Percentiles rank a stretch among this genome's conserved stretches.
phyloP scores from a whole-genome alignment of 495 filamentous ascomycete species.

The Hypoxylon rickii region DNA sequence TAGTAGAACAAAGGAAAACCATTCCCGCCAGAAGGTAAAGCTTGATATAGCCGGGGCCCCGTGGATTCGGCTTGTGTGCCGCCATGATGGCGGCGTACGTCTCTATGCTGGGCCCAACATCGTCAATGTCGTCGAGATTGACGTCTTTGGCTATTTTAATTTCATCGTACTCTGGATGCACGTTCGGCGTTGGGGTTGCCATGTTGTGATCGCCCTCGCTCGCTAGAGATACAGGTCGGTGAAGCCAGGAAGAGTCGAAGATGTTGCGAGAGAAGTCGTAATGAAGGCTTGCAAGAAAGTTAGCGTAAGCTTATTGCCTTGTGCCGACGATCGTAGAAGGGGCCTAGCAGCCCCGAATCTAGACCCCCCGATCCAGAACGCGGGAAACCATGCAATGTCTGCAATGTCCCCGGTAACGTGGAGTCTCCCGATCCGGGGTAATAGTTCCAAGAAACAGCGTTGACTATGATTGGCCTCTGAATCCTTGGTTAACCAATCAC shows the following conservation, averaged over 20 bases:
- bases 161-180: no score
- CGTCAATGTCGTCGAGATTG: constrained; percentile 14
- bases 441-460: no score
- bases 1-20: constrained; percentile 38
- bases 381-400: constrained; percentile 23
- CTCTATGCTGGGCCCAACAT: constrained; percentile 26
- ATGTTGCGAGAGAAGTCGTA: background rate
- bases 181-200: no score
- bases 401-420: constrained; percentile 6
- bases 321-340: constrained; percentile 1
- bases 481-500: constrained; percentile 12
- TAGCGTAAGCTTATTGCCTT: constrained; percentile 12
- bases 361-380: constrained; percentile 6
- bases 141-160: no score
- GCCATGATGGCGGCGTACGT: constrained; percentile 38
- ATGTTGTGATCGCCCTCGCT: no score
- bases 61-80: constrained; percentile 34
- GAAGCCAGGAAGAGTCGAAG: no score
- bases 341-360: constrained; percentile 9
- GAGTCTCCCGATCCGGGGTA: no score
- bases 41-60: constrained; percentile 34
- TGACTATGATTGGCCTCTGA: constrained; percentile 7
- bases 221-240: no score
- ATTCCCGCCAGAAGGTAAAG: constrained; percentile 34
- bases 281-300: background rate